phyloP scores from a whole-genome alignment of 306 rosid genomes.

The Heteromeles arbutifolia region DNA sequence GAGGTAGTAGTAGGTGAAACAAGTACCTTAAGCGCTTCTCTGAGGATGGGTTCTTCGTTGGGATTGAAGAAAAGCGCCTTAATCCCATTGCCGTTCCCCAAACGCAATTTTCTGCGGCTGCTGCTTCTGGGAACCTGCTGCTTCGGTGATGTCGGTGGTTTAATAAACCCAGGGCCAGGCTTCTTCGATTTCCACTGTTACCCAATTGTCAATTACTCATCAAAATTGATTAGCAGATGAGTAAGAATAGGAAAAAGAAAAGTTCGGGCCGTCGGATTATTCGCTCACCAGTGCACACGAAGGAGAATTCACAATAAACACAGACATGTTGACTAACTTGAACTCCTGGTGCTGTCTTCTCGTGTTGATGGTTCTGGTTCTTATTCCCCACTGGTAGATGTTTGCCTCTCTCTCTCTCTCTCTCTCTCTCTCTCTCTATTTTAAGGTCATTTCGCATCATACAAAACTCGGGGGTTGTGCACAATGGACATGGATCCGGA shows the following conservation, averaged over 20 bases:
- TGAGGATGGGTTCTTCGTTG: conserved; percentile 49
- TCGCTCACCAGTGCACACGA: conserved; percentile 15
- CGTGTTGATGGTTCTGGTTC: background rate
- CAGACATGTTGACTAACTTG: conserved; percentile 4
- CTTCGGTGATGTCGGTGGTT: conserved; percentile 3
- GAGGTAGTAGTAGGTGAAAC: background rate
- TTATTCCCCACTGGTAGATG: background rate
- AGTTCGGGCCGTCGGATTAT: background rate
- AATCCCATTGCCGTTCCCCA: conserved; percentile 26
- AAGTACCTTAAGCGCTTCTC: conserved; percentile 70
- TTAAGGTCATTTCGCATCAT: too few species aligned
- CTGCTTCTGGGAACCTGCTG: conserved; percentile 5
- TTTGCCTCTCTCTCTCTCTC: background rate
- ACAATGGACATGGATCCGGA: too few species aligned
- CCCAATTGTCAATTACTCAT: background rate
- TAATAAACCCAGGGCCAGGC: background rate
- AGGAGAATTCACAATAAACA: background rate
- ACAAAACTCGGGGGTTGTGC: too few species aligned
- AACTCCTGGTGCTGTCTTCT: background rate
- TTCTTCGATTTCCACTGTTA: conserved; percentile 35
- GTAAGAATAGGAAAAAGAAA: background rate
- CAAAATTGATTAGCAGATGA: background rate
- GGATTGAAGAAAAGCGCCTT: conserved; percentile 62
- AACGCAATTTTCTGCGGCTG: background rate
- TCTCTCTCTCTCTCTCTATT: too few species aligned